phyloP scores from a whole-genome alignment of 148 eudicot species.

The Persicaria tinctoria region DNA sequence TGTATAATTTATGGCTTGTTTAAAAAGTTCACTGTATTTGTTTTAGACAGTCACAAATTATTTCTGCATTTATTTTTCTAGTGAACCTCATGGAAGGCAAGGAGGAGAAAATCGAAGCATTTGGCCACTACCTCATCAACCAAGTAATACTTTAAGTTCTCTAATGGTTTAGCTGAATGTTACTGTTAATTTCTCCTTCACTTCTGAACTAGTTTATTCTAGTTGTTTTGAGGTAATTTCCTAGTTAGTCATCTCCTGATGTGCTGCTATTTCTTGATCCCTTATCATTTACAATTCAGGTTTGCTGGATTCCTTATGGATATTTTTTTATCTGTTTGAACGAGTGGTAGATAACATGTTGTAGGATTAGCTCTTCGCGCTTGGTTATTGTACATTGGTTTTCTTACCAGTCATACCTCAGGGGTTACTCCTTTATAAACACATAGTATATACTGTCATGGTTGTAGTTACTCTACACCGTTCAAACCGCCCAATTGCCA shows the following conservation, averaged over 20 bases:
- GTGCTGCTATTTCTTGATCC: too few species aligned
- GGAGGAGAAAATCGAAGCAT: neutral
- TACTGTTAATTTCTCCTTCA: neutral
- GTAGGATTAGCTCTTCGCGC: too few species aligned
- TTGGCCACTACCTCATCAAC: neutral
- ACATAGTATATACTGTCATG: slow-evolving; percentile 25
- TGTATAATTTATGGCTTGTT: neutral
- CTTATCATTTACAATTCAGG: too few species aligned
- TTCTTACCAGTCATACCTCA: too few species aligned
- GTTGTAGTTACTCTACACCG: slow-evolving; percentile 57
- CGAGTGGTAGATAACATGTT: too few species aligned
- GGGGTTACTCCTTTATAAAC: too few species aligned
- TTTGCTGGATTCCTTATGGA: too few species aligned
- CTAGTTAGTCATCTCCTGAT: too few species aligned
- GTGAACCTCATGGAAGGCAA: neutral
- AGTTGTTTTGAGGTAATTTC: neutral
- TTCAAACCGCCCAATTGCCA: slow-evolving; percentile 71
- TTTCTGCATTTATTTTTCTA: neutral
- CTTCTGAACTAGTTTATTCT: neutral
- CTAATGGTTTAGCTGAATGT: neutral
- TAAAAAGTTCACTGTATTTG: neutral
- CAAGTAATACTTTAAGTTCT: neutral
- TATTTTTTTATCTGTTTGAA: too few species aligned
- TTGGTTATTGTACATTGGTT: too few species aligned
- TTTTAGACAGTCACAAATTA: neutral